A percentile compares a stretch with the other conserved stretches of the same genome.
Conservation (phyloP, 768 basidiomycete species). For the Floccularia luteovirens region DNA sequence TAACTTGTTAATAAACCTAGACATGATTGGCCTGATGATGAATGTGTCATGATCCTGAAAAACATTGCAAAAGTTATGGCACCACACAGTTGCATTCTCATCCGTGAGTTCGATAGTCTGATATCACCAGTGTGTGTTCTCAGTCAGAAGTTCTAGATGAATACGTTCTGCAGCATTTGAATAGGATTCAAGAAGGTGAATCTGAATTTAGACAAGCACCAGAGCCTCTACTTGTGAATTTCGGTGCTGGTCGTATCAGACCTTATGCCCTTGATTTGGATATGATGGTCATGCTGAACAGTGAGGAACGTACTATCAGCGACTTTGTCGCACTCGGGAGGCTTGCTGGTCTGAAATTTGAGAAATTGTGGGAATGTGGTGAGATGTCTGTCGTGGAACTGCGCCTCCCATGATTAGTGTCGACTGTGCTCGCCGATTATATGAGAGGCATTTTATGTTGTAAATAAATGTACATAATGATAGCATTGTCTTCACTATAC, state of each 20-base stretch:
- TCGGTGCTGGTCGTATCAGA: conserved; percentile 29
- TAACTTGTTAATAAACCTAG: conserved; percentile 10
- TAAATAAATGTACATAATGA: too few relatives aligned
- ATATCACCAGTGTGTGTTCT: background rate
- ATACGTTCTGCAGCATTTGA: too few relatives aligned
- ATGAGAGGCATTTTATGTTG: too few relatives aligned
- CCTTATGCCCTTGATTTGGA: conserved; percentile 35
- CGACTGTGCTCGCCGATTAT: too few relatives aligned
- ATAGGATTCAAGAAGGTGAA: conserved; percentile 6
- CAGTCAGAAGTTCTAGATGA: too few relatives aligned
- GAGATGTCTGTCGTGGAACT: conserved; percentile 25
- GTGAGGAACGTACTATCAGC: conserved; percentile 33
- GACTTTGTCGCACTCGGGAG: conserved; percentile 29
- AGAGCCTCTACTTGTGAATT: conserved; percentile 38
- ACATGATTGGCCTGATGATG: conserved; percentile 33
- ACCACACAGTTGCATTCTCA: conserved; percentile 23
- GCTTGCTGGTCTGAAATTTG: conserved; percentile 22
- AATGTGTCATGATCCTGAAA: conserved; percentile 24
- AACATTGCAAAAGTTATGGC: conserved; percentile 27
- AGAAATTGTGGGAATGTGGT: conserved; percentile 26
- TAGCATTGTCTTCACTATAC: too few relatives aligned
- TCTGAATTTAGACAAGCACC: conserved; percentile 22
- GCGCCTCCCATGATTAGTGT: too few relatives aligned
- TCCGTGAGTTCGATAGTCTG: conserved; percentile 19
- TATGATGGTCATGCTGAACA: conserved; percentile 35